Conservation (phyloP, 2,329 filamentous ascomycete genomes). For the Aspergillus awamori region DNA sequence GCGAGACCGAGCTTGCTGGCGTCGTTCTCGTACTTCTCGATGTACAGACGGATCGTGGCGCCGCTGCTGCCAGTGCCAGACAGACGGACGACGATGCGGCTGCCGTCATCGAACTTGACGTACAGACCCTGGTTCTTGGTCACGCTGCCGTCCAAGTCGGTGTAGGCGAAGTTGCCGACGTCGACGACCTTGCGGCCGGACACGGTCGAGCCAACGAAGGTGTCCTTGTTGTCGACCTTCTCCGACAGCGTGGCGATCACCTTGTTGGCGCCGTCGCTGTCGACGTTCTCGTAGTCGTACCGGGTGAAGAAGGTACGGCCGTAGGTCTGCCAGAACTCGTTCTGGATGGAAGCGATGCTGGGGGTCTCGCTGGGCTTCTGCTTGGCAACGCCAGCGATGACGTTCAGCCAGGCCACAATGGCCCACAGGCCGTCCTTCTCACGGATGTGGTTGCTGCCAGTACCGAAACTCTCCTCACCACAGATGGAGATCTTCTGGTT, state of each 20-base stretch:
- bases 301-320: constrained; percentile 98
- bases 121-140: constrained; percentile 95
- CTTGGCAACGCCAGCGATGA: constrained; percentile 90
- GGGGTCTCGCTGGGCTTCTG: constrained; percentile 77
- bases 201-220: constrained; percentile 84
- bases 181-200: constrained; percentile 81
- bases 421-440: constrained; percentile 99
- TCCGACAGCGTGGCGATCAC: constrained; percentile 79
- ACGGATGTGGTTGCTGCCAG: constrained; percentile 96
- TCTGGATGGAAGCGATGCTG: constrained; percentile 93
- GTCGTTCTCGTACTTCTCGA: constrained; percentile 92
- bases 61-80: constrained; percentile 95
- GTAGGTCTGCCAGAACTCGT: constrained; percentile 95
- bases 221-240: constrained; percentile 69
- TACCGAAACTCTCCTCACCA: constrained; percentile 97
- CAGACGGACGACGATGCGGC: constrained; percentile 89
- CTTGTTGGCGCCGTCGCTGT: constrained; percentile 87
- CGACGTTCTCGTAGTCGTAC: constrained; percentile 96
- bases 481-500: constrained; percentile 96
- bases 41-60: constrained; percentile 93
- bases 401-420: constrained; percentile 96
- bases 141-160: constrained; percentile 95
- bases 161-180: constrained; percentile 97
- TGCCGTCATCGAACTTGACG: constrained; percentile 90
- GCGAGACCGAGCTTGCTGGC: constrained; percentile 75